Evolutionary conservation across 495 filamentous ascomycete species (phyloP).

Genomic region (Staphylotrichum tortipilum): DNA sequence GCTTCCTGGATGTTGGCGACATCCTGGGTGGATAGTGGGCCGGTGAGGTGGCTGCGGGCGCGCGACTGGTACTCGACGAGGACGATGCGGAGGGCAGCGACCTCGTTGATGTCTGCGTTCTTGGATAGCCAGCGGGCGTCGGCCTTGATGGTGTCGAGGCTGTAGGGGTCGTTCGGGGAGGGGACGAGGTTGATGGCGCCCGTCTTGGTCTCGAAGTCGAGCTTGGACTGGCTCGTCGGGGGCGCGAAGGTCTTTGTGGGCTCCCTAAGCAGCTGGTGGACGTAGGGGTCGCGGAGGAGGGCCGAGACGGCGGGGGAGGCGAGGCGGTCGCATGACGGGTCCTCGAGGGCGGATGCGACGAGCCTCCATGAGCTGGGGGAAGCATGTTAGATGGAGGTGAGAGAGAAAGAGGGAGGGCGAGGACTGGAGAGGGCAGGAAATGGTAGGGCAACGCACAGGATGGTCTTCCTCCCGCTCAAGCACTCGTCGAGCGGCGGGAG

Average conservation of each 20-base stretch:
- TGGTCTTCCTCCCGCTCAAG: conserved; percentile 34
- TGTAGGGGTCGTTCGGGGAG: conserved; percentile 54
- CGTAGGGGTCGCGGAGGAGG: conserved; percentile 61
- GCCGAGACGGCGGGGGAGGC: conserved; percentile 43
- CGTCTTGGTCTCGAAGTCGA: conserved; percentile 76
- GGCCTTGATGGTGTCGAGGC: conserved; percentile 73
- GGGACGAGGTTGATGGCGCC: conserved; percentile 83
- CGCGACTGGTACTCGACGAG: conserved; percentile 78
- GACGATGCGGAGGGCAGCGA: conserved; percentile 70
- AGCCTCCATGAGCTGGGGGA: conserved; percentile 63
- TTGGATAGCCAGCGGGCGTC: conserved; percentile 81
- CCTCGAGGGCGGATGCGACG: conserved; percentile 56
- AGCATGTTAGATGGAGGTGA: conserved; percentile 41
- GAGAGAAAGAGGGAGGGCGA: conserved; percentile 38
- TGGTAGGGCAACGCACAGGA: conserved; percentile 37
- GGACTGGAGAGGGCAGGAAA: conserved; percentile 45
- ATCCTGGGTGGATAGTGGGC: conserved; percentile 60
- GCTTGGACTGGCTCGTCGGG: conserved; percentile 50
- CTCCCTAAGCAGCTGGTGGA: conserved; percentile 54
- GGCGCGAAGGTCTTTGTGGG: conserved; percentile 55
- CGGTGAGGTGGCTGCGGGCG: conserved; percentile 53
- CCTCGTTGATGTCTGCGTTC: conserved; percentile 65
- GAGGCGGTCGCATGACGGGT: conserved; percentile 40
- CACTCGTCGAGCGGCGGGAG: conserved; percentile 41
- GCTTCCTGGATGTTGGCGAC: conserved; percentile 57